Conservation (phyloP, 352 stramenopile genomes). For the Blastocystis sp. region DNA sequence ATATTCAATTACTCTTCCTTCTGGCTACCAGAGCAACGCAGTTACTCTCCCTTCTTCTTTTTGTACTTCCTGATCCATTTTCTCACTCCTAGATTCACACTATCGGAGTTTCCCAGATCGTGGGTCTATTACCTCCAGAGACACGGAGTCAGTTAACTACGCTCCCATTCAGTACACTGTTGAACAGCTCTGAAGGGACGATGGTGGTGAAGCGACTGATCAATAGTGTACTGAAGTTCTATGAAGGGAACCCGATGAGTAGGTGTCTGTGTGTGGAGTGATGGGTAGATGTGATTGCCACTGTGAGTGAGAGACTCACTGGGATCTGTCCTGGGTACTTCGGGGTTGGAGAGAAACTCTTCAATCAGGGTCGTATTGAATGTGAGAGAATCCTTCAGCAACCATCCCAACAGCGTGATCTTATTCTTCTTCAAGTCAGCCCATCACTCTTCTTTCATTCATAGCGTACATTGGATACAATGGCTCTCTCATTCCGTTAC, state of each 20-base stretch:
- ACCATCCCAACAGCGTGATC: neutral
- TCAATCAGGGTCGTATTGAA: conserved; percentile 28
- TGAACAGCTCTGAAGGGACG: conserved; percentile 8
- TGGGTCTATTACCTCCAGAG: neutral
- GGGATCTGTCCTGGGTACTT: conserved; percentile 37
- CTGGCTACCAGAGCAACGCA: neutral
- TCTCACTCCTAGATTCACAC: conserved; percentile 11
- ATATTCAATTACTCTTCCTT: conserved; percentile 35
- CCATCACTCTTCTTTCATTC: neutral
- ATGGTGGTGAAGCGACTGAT: conserved; percentile 13
- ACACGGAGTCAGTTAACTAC: neutral
- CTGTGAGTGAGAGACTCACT: neutral
- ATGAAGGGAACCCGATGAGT: conserved; percentile 23
- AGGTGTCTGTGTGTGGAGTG: neutral
- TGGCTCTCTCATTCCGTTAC: conserved; percentile 22
- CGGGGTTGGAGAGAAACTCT: conserved; percentile 30
- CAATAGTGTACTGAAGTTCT: conserved; percentile 27
- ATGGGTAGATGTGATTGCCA: neutral
- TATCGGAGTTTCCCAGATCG: neutral
- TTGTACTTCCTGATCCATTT: neutral
- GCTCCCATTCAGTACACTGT: neutral
- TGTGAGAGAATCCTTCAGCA: neutral
- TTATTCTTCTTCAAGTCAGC: neutral
- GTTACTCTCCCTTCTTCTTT: conserved; percentile 12
- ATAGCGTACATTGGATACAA: neutral